Percentiles rank a stretch among this genome's conserved stretches.
phyloP scores from a whole-genome alignment of 495 filamentous ascomycete genomes.

The Durotheca rogersii region DNA sequence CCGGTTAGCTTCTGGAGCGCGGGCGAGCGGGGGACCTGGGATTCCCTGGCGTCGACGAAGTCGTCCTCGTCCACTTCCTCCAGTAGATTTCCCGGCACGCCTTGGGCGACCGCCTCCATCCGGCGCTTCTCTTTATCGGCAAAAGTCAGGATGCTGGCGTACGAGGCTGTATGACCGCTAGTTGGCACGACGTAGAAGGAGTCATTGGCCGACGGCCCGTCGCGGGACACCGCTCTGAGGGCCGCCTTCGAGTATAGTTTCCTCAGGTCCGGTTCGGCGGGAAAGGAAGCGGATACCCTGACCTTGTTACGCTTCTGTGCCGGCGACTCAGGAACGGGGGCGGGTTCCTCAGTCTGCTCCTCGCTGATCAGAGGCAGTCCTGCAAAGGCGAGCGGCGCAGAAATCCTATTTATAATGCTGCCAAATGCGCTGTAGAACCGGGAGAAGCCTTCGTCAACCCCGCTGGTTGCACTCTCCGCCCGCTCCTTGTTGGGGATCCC shows the following conservation, averaged over 20 bases:
- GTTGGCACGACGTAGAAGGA: conserved; percentile 95
- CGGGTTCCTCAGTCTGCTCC: conserved; percentile 38
- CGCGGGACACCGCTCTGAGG: conserved; percentile 60
- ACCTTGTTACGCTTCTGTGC: conserved; percentile 44
- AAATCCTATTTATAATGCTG: conserved; percentile 75
- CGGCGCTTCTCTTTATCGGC: conserved; percentile 65
- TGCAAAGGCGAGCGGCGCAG: conserved; percentile 86
- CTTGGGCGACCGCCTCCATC: conserved; percentile 41
- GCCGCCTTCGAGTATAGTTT: conserved; percentile 79
- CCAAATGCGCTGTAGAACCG: conserved; percentile 89
- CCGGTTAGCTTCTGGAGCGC: conserved; percentile 32
- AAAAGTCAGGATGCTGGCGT: conserved; percentile 79
- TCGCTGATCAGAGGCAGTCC: conserved; percentile 75
- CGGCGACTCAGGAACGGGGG: conserved; percentile 34
- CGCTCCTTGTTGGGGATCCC: conserved; percentile 24
- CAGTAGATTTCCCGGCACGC: conserved; percentile 32
- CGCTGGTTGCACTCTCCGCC: conserved; percentile 13
- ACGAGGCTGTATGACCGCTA: conserved; percentile 83
- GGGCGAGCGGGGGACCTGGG: conserved; percentile 44
- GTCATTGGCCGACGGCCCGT: conserved; percentile 60
- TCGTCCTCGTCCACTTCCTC: conserved; percentile 68
- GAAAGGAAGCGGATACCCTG: conserved; percentile 36
- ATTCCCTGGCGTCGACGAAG: conserved; percentile 87
- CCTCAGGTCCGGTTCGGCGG: conserved; percentile 69
- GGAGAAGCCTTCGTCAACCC: conserved; percentile 77